These are phyloP conservation scores for Candida anglica DNA, from an alignment of 805 yeast genomes.

Conservation along the genomic window DNA sequence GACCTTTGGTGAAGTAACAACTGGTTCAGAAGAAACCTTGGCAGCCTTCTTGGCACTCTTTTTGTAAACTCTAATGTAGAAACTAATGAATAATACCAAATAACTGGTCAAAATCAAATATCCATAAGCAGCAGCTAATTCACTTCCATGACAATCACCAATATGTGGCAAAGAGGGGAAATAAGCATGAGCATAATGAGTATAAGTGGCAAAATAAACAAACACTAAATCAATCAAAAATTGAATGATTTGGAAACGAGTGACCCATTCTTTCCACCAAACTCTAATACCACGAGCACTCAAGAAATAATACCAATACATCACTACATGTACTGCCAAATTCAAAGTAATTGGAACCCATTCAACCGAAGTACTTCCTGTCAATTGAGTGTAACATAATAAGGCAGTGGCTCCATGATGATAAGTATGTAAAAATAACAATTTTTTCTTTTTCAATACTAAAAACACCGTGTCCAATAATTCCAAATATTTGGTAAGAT, in stretches of 20 bases:
- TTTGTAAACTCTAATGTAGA: conserved; percentile 85
- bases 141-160: conserved; percentile 87
- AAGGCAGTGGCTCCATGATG: conserved; percentile 98
- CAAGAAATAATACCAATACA: conserved; percentile 97
- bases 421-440: conserved; percentile 90
- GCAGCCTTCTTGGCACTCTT: conserved; percentile 30
- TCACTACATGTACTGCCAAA: conserved; percentile 88
- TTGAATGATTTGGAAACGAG: conserved; percentile 92
- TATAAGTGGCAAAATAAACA: conserved; percentile 91
- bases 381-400: conserved; percentile 87
- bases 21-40: conserved; percentile 6
- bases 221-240: conserved; percentile 84
- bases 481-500: conserved; percentile 84
- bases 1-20: conserved; percentile 7
- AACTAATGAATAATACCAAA: conserved; percentile 84
- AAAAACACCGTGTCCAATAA: conserved; percentile 87
- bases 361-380: conserved; percentile 84
- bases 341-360: conserved; percentile 93
- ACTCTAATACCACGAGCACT: conserved; percentile 90
- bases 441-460: conserved; percentile 86
- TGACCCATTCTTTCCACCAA: conserved; percentile 99
- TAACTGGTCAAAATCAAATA: conserved; percentile 84
- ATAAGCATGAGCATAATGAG: conserved; percentile 76
- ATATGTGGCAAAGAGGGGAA: conserved; percentile 61
- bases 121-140: conserved; percentile 89